These are phyloP conservation scores for Xylariaceae sp. DNA, from an alignment of 2,329 filamentous ascomycete genomes.

Conservation along the genomic window DNA sequence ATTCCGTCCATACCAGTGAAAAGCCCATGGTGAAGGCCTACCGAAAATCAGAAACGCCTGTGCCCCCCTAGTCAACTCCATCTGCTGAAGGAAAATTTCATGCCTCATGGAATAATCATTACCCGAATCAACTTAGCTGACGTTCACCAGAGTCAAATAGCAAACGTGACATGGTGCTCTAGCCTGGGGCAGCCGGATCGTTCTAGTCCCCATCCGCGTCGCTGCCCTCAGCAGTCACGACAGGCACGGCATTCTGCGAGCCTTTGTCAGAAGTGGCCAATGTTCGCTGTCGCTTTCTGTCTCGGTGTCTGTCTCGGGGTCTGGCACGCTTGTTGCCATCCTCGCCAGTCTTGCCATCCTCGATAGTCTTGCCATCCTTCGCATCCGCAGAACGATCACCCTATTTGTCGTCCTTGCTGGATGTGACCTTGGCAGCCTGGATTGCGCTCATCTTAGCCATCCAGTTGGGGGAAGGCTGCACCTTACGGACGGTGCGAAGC, in stretches of 20 bases:
- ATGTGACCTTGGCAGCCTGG: slow-evolving; percentile 81
- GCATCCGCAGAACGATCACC: slow-evolving; percentile 15
- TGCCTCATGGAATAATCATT: background rate
- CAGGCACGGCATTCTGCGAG: no score
- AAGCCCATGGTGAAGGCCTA: background rate
- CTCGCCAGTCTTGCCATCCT: no score
- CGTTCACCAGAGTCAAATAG: background rate
- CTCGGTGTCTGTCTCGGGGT: background rate
- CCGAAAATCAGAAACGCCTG: background rate
- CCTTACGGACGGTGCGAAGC: slow-evolving; percentile 87
- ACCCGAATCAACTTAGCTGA: background rate
- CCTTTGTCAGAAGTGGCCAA: no score
- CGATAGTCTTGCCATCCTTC: slow-evolving; percentile 3
- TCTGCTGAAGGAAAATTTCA: background rate
- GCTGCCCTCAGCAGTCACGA: no score
- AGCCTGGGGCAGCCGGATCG: no score
- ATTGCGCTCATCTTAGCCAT: slow-evolving; percentile 96
- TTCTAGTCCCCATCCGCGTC: no score
- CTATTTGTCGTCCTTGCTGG: slow-evolving; percentile 52
- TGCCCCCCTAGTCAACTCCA: background rate
- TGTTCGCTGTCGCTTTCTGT: no score
- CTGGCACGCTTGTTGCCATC: background rate
- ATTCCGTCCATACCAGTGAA: background rate
- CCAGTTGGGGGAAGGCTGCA: slow-evolving; percentile 82
- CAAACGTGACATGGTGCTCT: no score